Percentiles rank a stretch among this genome's conserved stretches.
Evolutionary conservation across 2,329 filamentous ascomycete genomes (phyloP).

Genomic region (Colletotrichum magnum): DNA sequence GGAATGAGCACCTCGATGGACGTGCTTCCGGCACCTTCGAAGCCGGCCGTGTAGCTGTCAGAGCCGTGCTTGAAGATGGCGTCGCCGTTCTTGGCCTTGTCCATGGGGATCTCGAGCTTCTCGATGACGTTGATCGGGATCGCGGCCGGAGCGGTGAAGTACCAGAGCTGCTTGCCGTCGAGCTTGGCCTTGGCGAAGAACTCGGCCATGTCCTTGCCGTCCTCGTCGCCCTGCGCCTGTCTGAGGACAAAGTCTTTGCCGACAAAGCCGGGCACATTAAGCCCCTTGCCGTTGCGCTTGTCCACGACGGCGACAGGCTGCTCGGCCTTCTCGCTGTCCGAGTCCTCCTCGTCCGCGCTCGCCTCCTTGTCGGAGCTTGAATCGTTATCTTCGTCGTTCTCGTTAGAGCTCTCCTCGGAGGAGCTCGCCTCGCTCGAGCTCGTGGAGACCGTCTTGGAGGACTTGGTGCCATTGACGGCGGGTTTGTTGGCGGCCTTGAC

Average conservation of each 20-base stretch:
- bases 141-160: slow-evolving; percentile 80
- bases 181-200: slow-evolving; percentile 72
- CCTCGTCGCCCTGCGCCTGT: slow-evolving; percentile 58
- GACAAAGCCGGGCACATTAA: slow-evolving; percentile 57
- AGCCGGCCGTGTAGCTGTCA: slow-evolving; percentile 72
- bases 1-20: slow-evolving; percentile 74
- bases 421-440: slow-evolving; percentile 44
- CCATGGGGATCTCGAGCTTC: slow-evolving; percentile 72
- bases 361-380: slow-evolving; percentile 41
- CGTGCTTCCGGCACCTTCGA: slow-evolving; percentile 65
- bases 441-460: slow-evolving; percentile 23
- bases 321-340: slow-evolving; percentile 46
- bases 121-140: slow-evolving; percentile 78
- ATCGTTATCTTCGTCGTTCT: slow-evolving; percentile 36
- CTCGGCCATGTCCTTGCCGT: slow-evolving; percentile 63
- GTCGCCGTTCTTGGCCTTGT: slow-evolving; percentile 66
- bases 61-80: slow-evolving; percentile 74
- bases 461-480: slow-evolving; percentile 33
- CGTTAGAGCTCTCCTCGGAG: slow-evolving; percentile 40
- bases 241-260: slow-evolving; percentile 68
- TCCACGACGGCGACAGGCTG: slow-evolving; percentile 53
- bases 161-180: slow-evolving; percentile 83
- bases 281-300: slow-evolving; percentile 52
- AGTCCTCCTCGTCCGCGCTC: slow-evolving; percentile 40
- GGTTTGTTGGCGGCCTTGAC: slow-evolving; percentile 21